These are phyloP conservation scores for Colletotrichum musae DNA, from an alignment of 2,329 filamentous ascomycete genomes.

Conservation along the genomic window DNA sequence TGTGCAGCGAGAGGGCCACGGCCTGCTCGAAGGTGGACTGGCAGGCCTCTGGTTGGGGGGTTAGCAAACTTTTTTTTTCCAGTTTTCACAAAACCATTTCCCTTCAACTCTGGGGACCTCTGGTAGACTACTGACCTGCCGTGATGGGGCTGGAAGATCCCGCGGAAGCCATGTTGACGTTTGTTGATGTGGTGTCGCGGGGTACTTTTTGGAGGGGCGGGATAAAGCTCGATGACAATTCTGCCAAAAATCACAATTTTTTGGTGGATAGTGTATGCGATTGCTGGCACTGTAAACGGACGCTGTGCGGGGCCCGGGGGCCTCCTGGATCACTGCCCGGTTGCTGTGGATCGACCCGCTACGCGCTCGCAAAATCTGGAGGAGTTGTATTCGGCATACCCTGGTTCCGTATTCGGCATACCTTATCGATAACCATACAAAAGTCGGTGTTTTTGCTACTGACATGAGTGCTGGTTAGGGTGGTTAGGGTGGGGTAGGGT, in stretches of 20 bases:
- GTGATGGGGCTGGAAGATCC: conserved; percentile 34
- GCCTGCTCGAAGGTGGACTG: conserved; percentile 85
- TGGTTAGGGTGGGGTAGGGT: too few relatives aligned
- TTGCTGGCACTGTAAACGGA: neutral
- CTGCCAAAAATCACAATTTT: conserved; percentile 37
- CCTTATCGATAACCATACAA: too few relatives aligned
- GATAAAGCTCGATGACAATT: conserved; percentile 25
- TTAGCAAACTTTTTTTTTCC: neutral
- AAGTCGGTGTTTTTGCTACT: too few relatives aligned
- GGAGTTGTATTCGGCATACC: too few relatives aligned
- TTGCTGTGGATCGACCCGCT: neutral
- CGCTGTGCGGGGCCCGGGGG: conserved; percentile 29
- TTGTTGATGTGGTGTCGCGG: conserved; percentile 28
- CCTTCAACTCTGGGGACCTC: neutral
- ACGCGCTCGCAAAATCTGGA: neutral
- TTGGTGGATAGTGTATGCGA: conserved; percentile 37
- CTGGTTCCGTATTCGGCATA: too few relatives aligned
- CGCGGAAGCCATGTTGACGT: conserved; percentile 39
- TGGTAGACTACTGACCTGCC: conserved; percentile 23
- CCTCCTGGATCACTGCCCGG: neutral
- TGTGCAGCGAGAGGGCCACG: conserved; percentile 86
- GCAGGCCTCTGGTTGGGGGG: conserved; percentile 28
- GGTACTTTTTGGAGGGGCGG: conserved; percentile 39
- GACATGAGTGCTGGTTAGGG: too few relatives aligned
- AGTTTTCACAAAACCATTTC: neutral